Percentiles rank a stretch among this genome's conserved stretches.
These are phyloP conservation scores for Dictyostelium capitatum DNA, from an alignment of 78 protist species.

Conservation along the genomic window DNA sequence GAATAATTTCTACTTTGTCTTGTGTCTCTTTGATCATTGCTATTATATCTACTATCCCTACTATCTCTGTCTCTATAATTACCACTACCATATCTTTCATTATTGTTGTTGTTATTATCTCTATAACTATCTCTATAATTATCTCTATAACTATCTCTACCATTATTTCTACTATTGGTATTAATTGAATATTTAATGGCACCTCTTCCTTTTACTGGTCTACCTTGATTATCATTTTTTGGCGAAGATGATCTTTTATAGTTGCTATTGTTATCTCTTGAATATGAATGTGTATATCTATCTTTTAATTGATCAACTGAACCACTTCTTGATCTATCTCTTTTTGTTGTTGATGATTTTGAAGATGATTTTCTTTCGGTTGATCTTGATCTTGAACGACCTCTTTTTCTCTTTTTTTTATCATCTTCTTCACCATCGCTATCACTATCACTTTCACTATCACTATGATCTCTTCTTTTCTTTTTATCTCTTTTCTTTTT, in stretches of 20 bases:
- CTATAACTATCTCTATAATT: not conserved
- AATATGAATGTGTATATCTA: conserved; percentile 32
- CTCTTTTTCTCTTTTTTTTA: conserved; percentile 2
- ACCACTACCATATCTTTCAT: not conserved
- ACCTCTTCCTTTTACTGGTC: conserved; percentile 51
- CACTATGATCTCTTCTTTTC: conserved; percentile 4
- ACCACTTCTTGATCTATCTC: conserved; percentile 58
- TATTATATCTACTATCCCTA: not conserved
- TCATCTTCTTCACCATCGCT: conserved; percentile 2
- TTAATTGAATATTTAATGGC: conserved; percentile 15
- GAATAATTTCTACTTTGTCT: not conserved
- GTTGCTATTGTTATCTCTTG: not conserved
- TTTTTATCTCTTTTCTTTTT: conserved; percentile 18
- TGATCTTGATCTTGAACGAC: conserved; percentile 23
- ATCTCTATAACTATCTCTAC: conserved; percentile 37
- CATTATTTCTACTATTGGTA: not conserved
- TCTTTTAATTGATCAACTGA: conserved; percentile 59
- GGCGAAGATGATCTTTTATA: not conserved
- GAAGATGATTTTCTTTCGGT: conserved; percentile 14
- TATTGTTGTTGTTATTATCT: not conserved
- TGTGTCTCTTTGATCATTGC: not conserved
- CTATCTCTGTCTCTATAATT: not conserved
- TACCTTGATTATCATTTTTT: not conserved
- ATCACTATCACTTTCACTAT: conserved; percentile 2
- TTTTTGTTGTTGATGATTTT: not conserved